phyloP scores from a whole-genome alignment of 208 protist species.

The Acanthamoeba triangularis region DNA sequence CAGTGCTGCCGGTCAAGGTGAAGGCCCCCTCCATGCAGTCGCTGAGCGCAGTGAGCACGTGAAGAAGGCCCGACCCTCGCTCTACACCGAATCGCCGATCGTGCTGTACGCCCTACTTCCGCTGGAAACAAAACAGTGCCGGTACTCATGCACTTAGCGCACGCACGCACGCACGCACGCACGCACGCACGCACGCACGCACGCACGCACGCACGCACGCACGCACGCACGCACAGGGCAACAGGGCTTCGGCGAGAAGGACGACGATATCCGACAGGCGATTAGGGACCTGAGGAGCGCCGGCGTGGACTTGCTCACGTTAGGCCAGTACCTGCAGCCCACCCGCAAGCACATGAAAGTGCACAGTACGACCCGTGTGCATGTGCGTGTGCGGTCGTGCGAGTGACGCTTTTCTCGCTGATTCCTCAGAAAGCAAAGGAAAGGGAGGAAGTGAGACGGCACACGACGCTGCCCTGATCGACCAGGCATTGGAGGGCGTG shows the following conservation, averaged over 20 bases:
- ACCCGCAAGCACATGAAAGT: conserved; percentile 98
- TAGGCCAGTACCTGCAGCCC: conserved; percentile 98
- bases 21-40: conserved; percentile 93
- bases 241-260: conserved; percentile 96
- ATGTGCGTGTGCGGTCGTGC: too few relatives aligned
- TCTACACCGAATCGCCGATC: conserved; percentile 98
- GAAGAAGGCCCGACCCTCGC: conserved; percentile 85
- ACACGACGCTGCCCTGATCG: conserved; percentile 15
- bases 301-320: conserved; percentile 96
- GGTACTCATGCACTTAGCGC: background rate
- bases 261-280: conserved; percentile 97
- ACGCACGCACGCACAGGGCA: too few relatives aligned
- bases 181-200: too few relatives aligned
- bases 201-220: too few relatives aligned
- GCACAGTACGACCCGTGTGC: conserved; percentile 80
- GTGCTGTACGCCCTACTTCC: conserved; percentile 93
- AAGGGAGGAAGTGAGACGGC: conserved; percentile 90
- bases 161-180: background rate
- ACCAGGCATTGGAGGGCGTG: conserved; percentile 33
- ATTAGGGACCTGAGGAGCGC: conserved; percentile 96
- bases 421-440: conserved; percentile 97
- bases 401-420: too few relatives aligned
- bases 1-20: conserved; percentile 94
- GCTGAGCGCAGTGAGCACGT: conserved; percentile 95
- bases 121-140: background rate